phyloP scores from a whole-genome alignment of 2,329 filamentous ascomycete genomes.

The Ilyonectria robusta region DNA sequence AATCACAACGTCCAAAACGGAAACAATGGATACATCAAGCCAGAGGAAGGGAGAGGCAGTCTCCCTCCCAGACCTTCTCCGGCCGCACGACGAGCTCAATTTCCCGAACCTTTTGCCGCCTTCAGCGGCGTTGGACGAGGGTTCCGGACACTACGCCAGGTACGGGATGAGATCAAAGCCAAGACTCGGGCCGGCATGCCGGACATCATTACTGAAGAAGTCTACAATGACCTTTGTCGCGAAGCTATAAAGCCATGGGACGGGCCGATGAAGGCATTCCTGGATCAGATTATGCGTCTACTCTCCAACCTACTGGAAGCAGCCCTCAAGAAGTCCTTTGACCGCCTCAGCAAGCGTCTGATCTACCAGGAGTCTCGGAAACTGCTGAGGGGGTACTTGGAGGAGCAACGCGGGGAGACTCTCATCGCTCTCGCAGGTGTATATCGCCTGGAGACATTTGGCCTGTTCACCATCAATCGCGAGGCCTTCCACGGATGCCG shows the following conservation, averaged over 20 bases:
- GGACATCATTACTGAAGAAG: conserved; percentile 70
- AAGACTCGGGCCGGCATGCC: conserved; percentile 72
- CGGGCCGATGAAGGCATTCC: conserved; percentile 64
- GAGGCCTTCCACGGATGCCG: conserved; percentile 63
- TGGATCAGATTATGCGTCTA: conserved; percentile 62
- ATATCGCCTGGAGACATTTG: conserved; percentile 67
- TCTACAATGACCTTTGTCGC: conserved; percentile 71
- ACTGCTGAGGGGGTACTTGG: conserved; percentile 62
- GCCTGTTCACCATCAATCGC: conserved; percentile 71
- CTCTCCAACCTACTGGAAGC: conserved; percentile 62
- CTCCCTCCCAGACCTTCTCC: conserved; percentile 34
- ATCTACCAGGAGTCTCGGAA: conserved; percentile 64
- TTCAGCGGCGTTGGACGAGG: conserved; percentile 57
- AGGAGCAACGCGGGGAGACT: conserved; percentile 55
- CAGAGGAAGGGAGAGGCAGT: conserved; percentile 53
- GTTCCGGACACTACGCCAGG: conserved; percentile 63
- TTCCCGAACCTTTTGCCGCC: conserved; percentile 56
- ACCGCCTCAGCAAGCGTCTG: conserved; percentile 60
- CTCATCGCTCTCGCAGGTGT: conserved; percentile 57
- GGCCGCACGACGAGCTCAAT: conserved; percentile 28
- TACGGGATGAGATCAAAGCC: conserved; percentile 68
- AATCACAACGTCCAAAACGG: conserved; percentile 20
- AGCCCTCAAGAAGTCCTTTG: conserved; percentile 64
- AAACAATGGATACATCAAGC: conserved; percentile 52
- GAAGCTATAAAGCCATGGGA: conserved; percentile 73